Percentiles rank a stretch among this genome's conserved stretches.
These are phyloP conservation scores for Trapa bicornis DNA, from an alignment of 345 rosid genomes.

Conservation along the genomic window DNA sequence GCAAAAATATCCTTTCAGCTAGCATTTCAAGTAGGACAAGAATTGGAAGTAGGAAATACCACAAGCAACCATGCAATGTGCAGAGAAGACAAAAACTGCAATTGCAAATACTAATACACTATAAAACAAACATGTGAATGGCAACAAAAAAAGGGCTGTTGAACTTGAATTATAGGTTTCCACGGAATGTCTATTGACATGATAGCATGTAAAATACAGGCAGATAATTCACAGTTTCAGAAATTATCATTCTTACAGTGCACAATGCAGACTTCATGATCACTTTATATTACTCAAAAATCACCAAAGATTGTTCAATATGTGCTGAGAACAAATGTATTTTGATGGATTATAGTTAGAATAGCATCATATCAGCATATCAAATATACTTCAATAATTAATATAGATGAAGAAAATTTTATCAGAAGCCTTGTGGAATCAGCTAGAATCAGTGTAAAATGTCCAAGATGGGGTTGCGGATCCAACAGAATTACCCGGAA, in stretches of 20 bases:
- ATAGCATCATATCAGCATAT: background rate
- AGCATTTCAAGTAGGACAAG: background rate
- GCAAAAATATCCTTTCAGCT: background rate
- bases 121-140: background rate
- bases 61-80: too few relatives aligned
- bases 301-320: background rate
- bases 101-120: background rate
- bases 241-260: background rate
- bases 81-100: too few relatives aligned
- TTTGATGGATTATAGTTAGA: background rate
- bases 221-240: too few relatives aligned
- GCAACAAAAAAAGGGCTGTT: background rate
- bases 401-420: background rate
- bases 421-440: background rate
- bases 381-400: background rate
- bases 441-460: background rate
- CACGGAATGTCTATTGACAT: background rate
- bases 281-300: background rate
- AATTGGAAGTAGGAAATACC: background rate
- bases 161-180: background rate
- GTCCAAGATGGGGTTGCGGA: background rate
- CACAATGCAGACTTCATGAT: background rate
- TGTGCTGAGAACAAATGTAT: background rate
- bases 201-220: background rate
- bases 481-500: constrained; percentile 49